phyloP scores from a whole-genome alignment of 345 rosid species.

The Schrenkiella parvula region DNA sequence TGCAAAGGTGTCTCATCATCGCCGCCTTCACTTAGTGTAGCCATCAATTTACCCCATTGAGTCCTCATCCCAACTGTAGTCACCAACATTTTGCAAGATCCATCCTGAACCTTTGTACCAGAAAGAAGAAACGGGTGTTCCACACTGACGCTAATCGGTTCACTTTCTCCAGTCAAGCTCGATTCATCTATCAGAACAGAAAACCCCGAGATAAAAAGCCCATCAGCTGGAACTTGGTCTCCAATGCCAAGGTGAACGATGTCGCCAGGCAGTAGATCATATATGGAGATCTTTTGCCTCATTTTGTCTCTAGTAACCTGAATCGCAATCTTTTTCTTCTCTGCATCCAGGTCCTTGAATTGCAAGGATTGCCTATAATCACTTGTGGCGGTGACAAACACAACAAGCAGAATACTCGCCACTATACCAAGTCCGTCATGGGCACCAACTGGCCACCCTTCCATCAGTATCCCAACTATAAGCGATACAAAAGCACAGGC shows the following conservation, averaged over 20 bases:
- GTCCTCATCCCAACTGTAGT: constrained; percentile 92
- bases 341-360: constrained; percentile 65
- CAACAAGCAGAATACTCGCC: constrained; percentile 62
- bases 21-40: constrained; percentile 68
- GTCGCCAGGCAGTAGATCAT: constrained; percentile 77
- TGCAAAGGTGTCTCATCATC: constrained; percentile 90
- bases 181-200: constrained; percentile 65
- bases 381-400: constrained; percentile 68
- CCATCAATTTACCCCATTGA: constrained; percentile 85
- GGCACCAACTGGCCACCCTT: constrained; percentile 79
- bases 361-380: constrained; percentile 66
- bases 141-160: constrained; percentile 41
- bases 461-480: constrained; percentile 58
- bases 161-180: constrained; percentile 71
- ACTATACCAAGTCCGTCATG: constrained; percentile 76
- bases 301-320: constrained; percentile 58
- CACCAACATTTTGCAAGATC: constrained; percentile 79
- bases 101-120: constrained; percentile 73
- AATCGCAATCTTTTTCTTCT: constrained; percentile 55
- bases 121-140: constrained; percentile 64
- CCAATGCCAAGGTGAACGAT: constrained; percentile 68
- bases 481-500: constrained; percentile 60
- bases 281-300: constrained; percentile 55
- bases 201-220: constrained; percentile 56
- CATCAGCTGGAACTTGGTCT: constrained; percentile 80